Evolutionary conservation across 2,329 filamentous ascomycete genomes (phyloP).

Genomic region (Exophiala bonariae): DNA sequence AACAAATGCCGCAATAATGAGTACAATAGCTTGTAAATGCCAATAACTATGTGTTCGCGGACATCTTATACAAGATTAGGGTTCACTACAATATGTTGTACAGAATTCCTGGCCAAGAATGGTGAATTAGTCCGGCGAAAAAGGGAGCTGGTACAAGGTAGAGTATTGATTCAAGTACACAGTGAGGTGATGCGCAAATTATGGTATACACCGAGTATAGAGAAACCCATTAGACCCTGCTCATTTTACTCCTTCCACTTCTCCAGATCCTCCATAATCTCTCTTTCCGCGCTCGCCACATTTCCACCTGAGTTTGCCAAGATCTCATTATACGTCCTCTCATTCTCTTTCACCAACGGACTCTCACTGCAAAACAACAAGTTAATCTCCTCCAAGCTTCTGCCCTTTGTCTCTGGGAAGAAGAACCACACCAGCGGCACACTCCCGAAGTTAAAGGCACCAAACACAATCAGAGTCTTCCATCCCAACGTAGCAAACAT

Average conservation of each 20-base stretch:
- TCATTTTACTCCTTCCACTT: background rate
- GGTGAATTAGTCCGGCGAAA: too few species aligned
- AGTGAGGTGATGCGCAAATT: too few species aligned
- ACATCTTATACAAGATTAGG: too few species aligned
- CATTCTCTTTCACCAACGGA: slow-evolving; percentile 1
- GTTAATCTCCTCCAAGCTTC: slow-evolving; percentile 37
- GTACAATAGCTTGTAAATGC: too few species aligned
- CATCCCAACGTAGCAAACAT: slow-evolving; percentile 35
- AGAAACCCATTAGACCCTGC: too few species aligned
- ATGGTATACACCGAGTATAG: too few species aligned
- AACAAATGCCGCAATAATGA: too few species aligned
- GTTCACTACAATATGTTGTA: too few species aligned
- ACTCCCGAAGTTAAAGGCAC: slow-evolving; percentile 32
- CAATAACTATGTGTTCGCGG: too few species aligned
- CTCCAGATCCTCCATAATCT: background rate
- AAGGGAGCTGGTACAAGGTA: too few species aligned
- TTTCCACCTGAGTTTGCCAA: background rate
- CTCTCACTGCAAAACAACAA: slow-evolving; percentile 5
- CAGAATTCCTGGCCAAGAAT: too few species aligned
- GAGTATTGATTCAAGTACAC: too few species aligned
- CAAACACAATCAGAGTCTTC: slow-evolving; percentile 40
- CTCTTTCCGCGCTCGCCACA: slow-evolving; percentile 1
- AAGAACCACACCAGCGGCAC: slow-evolving; percentile 33
- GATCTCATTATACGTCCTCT: slow-evolving; percentile 4
- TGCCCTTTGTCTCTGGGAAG: slow-evolving; percentile 37